phyloP scores from a whole-genome alignment of 2,329 filamentous ascomycete genomes.

The Raffaelea deltoideospora region DNA sequence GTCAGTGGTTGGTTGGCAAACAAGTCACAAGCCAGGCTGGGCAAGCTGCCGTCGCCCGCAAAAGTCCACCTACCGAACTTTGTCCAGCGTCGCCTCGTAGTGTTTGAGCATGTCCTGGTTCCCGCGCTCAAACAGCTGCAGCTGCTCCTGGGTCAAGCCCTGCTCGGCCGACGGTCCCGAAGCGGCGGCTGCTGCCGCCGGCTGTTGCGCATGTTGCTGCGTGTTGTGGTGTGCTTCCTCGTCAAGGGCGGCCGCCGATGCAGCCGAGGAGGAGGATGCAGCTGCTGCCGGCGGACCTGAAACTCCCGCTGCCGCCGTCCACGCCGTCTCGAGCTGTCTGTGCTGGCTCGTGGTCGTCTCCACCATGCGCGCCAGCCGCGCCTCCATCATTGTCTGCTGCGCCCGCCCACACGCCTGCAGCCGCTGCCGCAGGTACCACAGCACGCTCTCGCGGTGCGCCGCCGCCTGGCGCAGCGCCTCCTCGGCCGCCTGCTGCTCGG shows the following conservation, averaged over 20 bases:
- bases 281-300: too few species aligned
- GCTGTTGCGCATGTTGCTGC: constrained; percentile 3
- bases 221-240: too few species aligned
- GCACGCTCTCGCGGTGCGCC: constrained; percentile 63
- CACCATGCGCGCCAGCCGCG: constrained; percentile 70
- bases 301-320: neutral
- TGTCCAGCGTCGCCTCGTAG: constrained; percentile 85
- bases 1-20: too few species aligned
- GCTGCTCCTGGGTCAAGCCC: constrained; percentile 65
- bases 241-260: too few species aligned
- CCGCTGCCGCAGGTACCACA: constrained; percentile 66
- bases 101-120: constrained; percentile 87
- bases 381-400: constrained; percentile 89
- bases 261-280: too few species aligned
- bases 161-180: constrained; percentile 15
- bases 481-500: constrained; percentile 60
- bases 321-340: too few species aligned
- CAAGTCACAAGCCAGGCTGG: too few species aligned
- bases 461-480: constrained; percentile 50
- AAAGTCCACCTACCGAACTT: constrained; percentile 70
- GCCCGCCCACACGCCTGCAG: constrained; percentile 62
- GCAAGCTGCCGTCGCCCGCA: neutral
- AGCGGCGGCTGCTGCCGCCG: constrained; percentile 7
- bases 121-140: constrained; percentile 85
- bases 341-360: constrained; percentile 32